phyloP scores from a whole-genome alignment of 2,329 filamentous ascomycete genomes.

The Talaromyces rugulosus region DNA sequence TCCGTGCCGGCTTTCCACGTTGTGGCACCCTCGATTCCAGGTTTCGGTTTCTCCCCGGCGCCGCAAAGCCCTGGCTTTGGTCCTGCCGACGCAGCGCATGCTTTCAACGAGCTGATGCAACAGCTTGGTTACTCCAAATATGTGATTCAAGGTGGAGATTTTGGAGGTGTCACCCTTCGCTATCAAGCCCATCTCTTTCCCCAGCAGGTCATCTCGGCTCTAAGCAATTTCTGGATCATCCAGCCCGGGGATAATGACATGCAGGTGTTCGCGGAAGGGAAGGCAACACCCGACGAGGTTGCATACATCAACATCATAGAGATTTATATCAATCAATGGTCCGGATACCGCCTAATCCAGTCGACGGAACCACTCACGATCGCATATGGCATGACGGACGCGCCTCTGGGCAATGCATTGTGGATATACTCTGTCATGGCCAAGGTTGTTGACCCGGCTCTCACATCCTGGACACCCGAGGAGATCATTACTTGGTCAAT shows the following conservation, averaged over 20 bases:
- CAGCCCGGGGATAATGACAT: background rate
- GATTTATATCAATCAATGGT: conserved; percentile 1
- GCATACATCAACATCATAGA: conserved; percentile 2
- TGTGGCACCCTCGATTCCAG: conserved; percentile 24
- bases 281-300: conserved; percentile 1
- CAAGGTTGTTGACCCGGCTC: background rate
- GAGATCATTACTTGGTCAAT: conserved; percentile 6
- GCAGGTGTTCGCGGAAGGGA: conserved; percentile 1
- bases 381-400: conserved; percentile 3
- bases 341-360: conserved; percentile 3
- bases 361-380: conserved; percentile 2
- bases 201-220: background rate
- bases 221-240: background rate
- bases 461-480: conserved; percentile 2
- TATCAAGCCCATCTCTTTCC: conserved; percentile 1
- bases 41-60: conserved; percentile 22
- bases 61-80: conserved; percentile 12
- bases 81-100: conserved; percentile 4
- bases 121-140: conserved; percentile 21
- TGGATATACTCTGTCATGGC: conserved; percentile 1
- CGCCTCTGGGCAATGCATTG: conserved; percentile 3
- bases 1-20: conserved; percentile 22
- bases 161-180: conserved; percentile 5
- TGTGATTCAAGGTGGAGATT: conserved; percentile 25
- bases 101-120: conserved; percentile 19